Evolutionary conservation across 2,329 filamentous ascomycete species (phyloP).

Genomic region (Blumeria graminis): DNA sequence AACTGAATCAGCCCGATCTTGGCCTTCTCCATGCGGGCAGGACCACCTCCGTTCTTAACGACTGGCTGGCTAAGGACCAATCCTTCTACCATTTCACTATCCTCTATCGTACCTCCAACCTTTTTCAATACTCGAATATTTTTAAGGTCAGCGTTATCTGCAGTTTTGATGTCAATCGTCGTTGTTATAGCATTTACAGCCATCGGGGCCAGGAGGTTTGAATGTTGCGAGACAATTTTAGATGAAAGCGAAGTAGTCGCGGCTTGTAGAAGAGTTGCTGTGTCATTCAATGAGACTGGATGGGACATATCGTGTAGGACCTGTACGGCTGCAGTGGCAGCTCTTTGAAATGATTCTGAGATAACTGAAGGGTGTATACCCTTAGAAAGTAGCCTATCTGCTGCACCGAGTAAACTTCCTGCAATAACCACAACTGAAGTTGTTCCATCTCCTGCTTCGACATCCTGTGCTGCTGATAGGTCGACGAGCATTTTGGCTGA

Average conservation of each 20-base stretch:
- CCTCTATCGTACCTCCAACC: constrained; percentile 91
- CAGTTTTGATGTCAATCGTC: constrained; percentile 85
- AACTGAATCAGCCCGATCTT: constrained; percentile 94
- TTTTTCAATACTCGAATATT: constrained; percentile 97
- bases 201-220: constrained; percentile 87
- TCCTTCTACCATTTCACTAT: constrained; percentile 91
- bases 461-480: constrained; percentile 87
- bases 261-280: constrained; percentile 75
- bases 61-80: constrained; percentile 80
- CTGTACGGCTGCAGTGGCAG: constrained; percentile 67
- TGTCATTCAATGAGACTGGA: constrained; percentile 72
- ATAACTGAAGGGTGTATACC: constrained; percentile 95
- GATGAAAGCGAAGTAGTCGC: constrained; percentile 93
- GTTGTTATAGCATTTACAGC: constrained; percentile 90
- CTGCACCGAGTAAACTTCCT: constrained; percentile 78
- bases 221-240: constrained; percentile 96
- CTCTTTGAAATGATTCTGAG: constrained; percentile 90
- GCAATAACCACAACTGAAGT: constrained; percentile 97
- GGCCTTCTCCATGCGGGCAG: constrained; percentile 87
- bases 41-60: constrained; percentile 80
- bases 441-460: constrained; percentile 93
- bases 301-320: constrained; percentile 90
- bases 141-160: constrained; percentile 86
- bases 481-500: constrained; percentile 98
- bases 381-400: constrained; percentile 74